Evolutionary conservation across 2,329 filamentous ascomycete species (phyloP).

Genomic region (Colletotrichum sp.): DNA sequence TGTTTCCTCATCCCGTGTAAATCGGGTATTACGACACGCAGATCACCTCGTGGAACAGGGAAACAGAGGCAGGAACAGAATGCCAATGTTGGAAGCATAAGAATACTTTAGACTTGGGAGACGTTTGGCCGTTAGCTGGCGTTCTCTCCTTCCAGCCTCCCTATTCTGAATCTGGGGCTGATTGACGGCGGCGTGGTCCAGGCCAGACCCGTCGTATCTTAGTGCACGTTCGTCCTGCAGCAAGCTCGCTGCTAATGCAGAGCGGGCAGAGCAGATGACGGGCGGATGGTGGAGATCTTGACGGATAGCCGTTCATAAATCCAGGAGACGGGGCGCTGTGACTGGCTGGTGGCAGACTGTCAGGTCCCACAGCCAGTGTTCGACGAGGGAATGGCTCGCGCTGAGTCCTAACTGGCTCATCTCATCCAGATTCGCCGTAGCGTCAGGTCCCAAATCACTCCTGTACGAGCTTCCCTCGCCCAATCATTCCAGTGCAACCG

Average conservation of each 20-base stretch:
- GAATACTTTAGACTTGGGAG: background rate
- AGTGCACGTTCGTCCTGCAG: slow-evolving; percentile 11
- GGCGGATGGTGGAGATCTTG: background rate
- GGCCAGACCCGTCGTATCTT: background rate
- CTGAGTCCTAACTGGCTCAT: slow-evolving; percentile 2
- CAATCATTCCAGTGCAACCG: background rate
- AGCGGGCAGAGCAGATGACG: background rate
- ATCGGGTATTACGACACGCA: background rate
- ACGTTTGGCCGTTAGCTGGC: background rate
- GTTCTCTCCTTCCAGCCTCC: slow-evolving; percentile 5
- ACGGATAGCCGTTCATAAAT: background rate
- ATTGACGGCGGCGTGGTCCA: slow-evolving; percentile 5
- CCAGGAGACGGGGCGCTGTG: background rate
- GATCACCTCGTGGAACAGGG: background rate
- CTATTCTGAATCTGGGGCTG: background rate
- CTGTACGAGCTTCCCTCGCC: background rate
- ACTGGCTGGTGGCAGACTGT: background rate
- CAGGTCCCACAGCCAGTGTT: background rate
- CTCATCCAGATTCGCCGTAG: background rate
- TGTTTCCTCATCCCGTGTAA: background rate
- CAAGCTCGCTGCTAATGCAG: background rate
- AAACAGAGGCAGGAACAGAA: background rate
- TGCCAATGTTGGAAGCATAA: background rate
- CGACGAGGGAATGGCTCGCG: background rate
- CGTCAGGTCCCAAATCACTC: slow-evolving; percentile 1